Conservation (phyloP, 1,284 basidiomycete genomes). For the Gomphus sp. region DNA sequence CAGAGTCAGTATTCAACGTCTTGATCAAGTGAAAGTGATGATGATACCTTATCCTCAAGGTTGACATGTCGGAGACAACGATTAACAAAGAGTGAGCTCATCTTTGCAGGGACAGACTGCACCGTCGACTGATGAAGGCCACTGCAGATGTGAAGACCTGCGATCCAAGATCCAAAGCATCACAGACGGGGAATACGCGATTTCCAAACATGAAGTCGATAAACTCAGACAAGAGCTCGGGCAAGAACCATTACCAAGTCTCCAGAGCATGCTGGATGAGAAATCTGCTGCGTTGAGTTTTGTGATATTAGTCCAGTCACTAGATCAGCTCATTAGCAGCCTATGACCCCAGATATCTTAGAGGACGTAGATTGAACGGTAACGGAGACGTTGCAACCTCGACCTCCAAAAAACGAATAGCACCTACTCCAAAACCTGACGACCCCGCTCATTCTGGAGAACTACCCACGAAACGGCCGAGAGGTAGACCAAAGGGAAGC, state of each 20-base stretch:
- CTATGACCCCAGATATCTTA: conserved; percentile 24
- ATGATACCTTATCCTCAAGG: conserved; percentile 24
- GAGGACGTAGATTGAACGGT: conserved; percentile 26
- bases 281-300: conserved; percentile 56
- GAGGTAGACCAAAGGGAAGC: conserved; percentile 36
- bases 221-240: conserved; percentile 63
- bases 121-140: neutral
- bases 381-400: conserved; percentile 21
- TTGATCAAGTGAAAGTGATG: conserved; percentile 2
- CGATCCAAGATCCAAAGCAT: conserved; percentile 53
- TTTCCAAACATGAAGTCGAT: conserved; percentile 67
- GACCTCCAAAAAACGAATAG: conserved; percentile 19
- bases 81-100: conserved; percentile 51
- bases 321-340: neutral
- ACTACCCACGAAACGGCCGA: conserved; percentile 28
- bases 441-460: conserved; percentile 18
- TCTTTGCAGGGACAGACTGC: neutral
- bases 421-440: conserved; percentile 6
- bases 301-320: neutral
- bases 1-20: conserved; percentile 34
- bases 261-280: conserved; percentile 66
- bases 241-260: conserved; percentile 55
- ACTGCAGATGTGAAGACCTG: conserved; percentile 48
- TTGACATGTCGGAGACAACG: conserved; percentile 41
- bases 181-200: conserved; percentile 64